phyloP scores from a whole-genome alignment of 2,329 filamentous ascomycete genomes.

The Hymenoscyphus fraxineus region DNA sequence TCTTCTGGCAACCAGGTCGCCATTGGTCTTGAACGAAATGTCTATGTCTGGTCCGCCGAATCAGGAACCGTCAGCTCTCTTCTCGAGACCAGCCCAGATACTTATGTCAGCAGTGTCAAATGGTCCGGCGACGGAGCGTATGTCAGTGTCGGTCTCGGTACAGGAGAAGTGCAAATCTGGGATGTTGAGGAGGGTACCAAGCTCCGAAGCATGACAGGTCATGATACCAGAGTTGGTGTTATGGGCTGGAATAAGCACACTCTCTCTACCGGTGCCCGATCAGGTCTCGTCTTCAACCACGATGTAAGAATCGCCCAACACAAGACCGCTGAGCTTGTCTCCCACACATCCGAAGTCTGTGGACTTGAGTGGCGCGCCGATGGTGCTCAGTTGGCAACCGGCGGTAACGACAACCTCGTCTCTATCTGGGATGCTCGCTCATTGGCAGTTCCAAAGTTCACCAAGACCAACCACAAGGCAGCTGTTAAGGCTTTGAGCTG shows the following conservation, averaged over 20 bases:
- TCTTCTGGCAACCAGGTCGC: slow-evolving; percentile 96
- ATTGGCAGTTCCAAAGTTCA: slow-evolving; percentile 91
- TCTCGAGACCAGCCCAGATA: slow-evolving; percentile 82
- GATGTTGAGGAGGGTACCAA: slow-evolving; percentile 93
- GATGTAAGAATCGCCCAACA: slow-evolving; percentile 96
- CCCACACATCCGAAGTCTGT: slow-evolving; percentile 96
- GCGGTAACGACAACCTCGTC: slow-evolving; percentile 97
- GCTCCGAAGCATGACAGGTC: slow-evolving; percentile 97
- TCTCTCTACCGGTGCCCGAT: slow-evolving; percentile 89
- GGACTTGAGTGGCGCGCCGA: slow-evolving; percentile 97
- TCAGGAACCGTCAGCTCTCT: slow-evolving; percentile 85
- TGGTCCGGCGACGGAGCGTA: slow-evolving; percentile 98
- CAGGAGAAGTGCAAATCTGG: slow-evolving; percentile 98
- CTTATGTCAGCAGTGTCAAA: slow-evolving; percentile 96
- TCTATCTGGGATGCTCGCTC: slow-evolving; percentile 98
- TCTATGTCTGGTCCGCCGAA: slow-evolving; percentile 98
- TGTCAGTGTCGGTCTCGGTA: slow-evolving; percentile 89
- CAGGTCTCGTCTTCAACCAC: slow-evolving; percentile 95
- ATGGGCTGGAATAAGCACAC: slow-evolving; percentile 99
- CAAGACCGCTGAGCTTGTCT: slow-evolving; percentile 95
- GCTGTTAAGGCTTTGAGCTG: slow-evolving; percentile 97
- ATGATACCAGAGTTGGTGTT: slow-evolving; percentile 92
- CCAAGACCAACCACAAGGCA: slow-evolving; percentile 99
- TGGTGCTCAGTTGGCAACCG: slow-evolving; percentile 92
- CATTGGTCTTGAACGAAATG: slow-evolving; percentile 92